Base-by-base conservation (phyloP, 169 alveolate species). In the Eimeria tenella region DNA sequence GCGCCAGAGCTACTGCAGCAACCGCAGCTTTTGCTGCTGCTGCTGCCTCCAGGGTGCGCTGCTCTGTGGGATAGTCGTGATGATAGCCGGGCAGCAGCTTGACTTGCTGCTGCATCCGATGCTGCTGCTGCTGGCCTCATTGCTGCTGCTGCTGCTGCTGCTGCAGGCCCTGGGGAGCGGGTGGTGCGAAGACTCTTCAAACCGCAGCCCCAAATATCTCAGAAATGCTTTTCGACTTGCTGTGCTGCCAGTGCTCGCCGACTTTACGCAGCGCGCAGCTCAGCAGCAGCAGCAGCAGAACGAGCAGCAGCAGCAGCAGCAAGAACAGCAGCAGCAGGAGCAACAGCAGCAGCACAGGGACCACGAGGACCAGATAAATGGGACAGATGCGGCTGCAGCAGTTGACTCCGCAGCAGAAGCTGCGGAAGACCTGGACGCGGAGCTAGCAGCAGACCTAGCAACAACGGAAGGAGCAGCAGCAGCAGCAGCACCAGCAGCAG, bases 111-210 rank as follows among this genome's bases (percentile, higher is more conserved):
- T 63, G 21, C 21, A 0, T 5, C 73, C 21, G 73, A 9, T 63
- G 73, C 73, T 63, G 73, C 21, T 63, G 15, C 73, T 63, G 21
- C 15, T 63, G 31, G 23, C 13, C 9, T 23, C 49, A 50, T 13
- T 71, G 82, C 86, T 52, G 86, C 50, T 77, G 86, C 56, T 71
- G 82, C 70, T 49, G 82, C 56, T 65, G 55, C 77, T 53, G 31
- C 60, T 42, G 52, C 79, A 88, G 94, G 88, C 86, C 52, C 65
- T 73, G 11, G 87, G 87, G 21, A 63, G 75, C 55, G n/a, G 65
- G 10, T 88, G 94, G 94, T 13, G 74, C 23, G 94, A 88, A 15
- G 94, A 88, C 68, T 62, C 79, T 53, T 63, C 94, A 49, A 88
- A 88, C 87, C 23, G 23, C 17, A 19, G 15, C 53, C 75, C 88